phyloP scores from a whole-genome alignment of 331 rosid genomes.

The Pyracantha coccinea region DNA sequence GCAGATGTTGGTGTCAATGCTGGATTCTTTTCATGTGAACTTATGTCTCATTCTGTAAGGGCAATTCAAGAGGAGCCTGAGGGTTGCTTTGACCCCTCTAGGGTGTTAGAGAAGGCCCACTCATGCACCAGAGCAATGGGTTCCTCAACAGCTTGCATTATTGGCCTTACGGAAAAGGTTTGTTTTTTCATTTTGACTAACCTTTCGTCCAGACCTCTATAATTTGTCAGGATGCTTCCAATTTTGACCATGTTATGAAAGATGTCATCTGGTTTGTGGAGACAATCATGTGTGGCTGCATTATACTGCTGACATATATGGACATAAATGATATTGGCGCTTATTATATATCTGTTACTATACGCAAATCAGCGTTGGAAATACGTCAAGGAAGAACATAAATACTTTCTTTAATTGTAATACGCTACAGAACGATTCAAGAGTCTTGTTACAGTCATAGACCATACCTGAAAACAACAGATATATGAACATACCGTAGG shows the following conservation, averaged over 20 bases:
- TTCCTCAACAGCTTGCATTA: conserved; percentile 92
- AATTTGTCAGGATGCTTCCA: neutral
- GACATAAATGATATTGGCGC: neutral
- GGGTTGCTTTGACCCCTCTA: conserved; percentile 53
- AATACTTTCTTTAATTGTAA: neutral
- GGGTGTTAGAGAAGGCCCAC: conserved; percentile 92
- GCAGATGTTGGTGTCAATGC: conserved; percentile 95
- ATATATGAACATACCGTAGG: neutral
- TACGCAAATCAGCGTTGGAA: neutral
- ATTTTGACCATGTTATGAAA: neutral
- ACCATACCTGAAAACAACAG: neutral
- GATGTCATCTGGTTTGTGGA: neutral
- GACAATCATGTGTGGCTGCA: neutral
- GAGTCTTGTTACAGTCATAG: neutral
- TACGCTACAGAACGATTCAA: neutral
- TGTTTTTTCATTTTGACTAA: conserved; percentile 1
- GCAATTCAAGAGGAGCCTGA: conserved; percentile 73
- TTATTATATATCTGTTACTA: neutral
- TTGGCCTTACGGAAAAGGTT: conserved; percentile 71
- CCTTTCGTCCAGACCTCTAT: neutral
- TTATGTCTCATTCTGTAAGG: conserved; percentile 55
- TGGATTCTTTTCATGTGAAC: conserved; percentile 74
- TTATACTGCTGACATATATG: neutral
- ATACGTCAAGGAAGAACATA: neutral
- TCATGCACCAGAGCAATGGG: conserved; percentile 60